Percentiles rank a stretch among this genome's conserved stretches.
Conservation (phyloP, 208 protist species). For the Herpetomonas tarakana region DNA sequence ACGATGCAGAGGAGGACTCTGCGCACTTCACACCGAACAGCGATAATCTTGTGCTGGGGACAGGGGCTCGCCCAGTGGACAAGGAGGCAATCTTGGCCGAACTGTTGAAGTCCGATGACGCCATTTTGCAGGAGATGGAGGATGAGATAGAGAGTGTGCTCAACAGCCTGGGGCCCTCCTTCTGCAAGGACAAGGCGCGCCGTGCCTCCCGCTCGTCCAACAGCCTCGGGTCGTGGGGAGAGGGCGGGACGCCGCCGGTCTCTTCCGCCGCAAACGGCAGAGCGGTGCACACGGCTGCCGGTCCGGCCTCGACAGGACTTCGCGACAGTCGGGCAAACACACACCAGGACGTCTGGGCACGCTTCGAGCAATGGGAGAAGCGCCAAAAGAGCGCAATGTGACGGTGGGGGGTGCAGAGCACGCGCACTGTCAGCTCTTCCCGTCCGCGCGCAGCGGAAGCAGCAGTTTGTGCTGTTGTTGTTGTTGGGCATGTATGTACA, state of each 20-base stretch:
- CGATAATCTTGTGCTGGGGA: not conserved
- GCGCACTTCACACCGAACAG: too few relatives aligned
- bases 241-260: too few relatives aligned
- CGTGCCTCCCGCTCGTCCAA: too few relatives aligned
- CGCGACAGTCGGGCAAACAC: constrained; percentile 7
- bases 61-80: constrained; percentile 3
- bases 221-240: not conserved
- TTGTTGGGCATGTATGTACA: too few relatives aligned
- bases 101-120: constrained; percentile 56
- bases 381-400: constrained; percentile 3
- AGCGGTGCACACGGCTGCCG: constrained; percentile 34
- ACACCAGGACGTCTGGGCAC: constrained; percentile 40
- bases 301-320: constrained; percentile 25
- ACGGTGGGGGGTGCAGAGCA: too few relatives aligned
- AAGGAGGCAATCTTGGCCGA: constrained; percentile 13
- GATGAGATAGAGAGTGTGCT: constrained; percentile 65
- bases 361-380: constrained; percentile 65
- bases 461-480: too few relatives aligned
- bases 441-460: too few relatives aligned
- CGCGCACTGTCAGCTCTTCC: too few relatives aligned
- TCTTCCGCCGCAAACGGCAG: too few relatives aligned
- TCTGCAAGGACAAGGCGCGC: too few relatives aligned
- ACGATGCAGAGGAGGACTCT: too few relatives aligned
- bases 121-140: constrained; percentile 75
- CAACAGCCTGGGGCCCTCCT: constrained; percentile 18